Percentiles rank a stretch among this genome's conserved stretches.
These are phyloP conservation scores for Nannizziopsis arthrosporioides DNA, from an alignment of 2,329 filamentous ascomycete genomes.

Conservation along the genomic window DNA sequence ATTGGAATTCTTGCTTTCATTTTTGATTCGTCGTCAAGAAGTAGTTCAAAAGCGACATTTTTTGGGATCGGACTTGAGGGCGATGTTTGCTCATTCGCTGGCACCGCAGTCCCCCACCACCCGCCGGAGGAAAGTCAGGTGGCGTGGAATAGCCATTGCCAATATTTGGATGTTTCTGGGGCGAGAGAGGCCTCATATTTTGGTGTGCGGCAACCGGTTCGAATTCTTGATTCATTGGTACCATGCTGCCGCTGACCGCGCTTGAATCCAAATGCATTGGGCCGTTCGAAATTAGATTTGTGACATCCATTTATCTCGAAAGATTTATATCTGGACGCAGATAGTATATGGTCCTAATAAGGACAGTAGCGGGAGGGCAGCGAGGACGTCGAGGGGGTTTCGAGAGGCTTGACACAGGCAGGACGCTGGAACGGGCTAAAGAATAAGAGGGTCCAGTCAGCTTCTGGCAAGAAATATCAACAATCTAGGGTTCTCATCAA, in stretches of 20 bases:
- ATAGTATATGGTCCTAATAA: not conserved
- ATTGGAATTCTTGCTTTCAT: slow-evolving; percentile 52
- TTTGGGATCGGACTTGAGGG: slow-evolving; percentile 38
- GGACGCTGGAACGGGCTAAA: no score
- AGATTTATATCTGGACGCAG: slow-evolving; percentile 2
- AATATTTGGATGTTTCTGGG: slow-evolving; percentile 26
- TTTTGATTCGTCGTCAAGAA: slow-evolving; percentile 47
- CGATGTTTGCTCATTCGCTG: slow-evolving; percentile 26
- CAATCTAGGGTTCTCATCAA: no score
- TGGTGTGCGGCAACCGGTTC: not conserved
- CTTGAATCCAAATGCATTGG: slow-evolving; percentile 6
- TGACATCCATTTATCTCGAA: slow-evolving; percentile 17
- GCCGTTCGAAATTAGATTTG: slow-evolving; percentile 12
- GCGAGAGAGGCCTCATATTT: slow-evolving; percentile 20
- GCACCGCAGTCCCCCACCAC: slow-evolving; percentile 20
- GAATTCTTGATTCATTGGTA: not conserved
- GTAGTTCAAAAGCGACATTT: slow-evolving; percentile 53
- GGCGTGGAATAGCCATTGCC: slow-evolving; percentile 27
- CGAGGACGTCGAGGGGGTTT: not conserved
- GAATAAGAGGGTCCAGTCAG: no score
- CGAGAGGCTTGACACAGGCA: not conserved
- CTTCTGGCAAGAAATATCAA: no score
- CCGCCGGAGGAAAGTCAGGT: slow-evolving; percentile 23
- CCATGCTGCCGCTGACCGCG: not conserved
- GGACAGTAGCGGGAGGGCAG: not conserved